Evolutionary conservation across 1,284 basidiomycete species (phyloP).

Genomic region (Lentinula novae-zelandiae): DNA sequence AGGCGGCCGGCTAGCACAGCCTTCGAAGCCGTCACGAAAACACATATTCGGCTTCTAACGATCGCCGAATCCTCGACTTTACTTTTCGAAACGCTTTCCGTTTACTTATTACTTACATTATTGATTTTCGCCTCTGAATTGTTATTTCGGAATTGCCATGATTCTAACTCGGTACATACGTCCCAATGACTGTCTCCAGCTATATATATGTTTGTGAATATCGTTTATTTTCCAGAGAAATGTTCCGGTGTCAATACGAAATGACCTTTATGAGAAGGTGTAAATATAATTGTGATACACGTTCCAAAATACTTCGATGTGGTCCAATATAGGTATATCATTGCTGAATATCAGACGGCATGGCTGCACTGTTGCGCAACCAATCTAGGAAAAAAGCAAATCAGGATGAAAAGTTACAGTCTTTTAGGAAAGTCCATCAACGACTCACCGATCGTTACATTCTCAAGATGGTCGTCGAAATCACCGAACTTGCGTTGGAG

Average conservation of each 20-base stretch:
- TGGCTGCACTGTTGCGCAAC: slow-evolving; percentile 51
- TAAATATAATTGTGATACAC: too few relatives aligned
- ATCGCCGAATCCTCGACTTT: too few relatives aligned
- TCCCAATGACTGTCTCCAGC: too few relatives aligned
- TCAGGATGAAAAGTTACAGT: not conserved
- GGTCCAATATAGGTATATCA: not conserved
- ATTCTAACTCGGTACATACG: not conserved
- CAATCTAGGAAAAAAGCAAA: slow-evolving; percentile 38
- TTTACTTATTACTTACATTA: not conserved
- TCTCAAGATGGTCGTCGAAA: slow-evolving; percentile 77
- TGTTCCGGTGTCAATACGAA: too few relatives aligned
- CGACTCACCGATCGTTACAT: slow-evolving; percentile 53
- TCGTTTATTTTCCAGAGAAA: too few relatives aligned
- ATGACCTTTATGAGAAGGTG: too few relatives aligned
- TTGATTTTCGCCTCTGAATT: not conserved
- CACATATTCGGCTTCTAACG: too few relatives aligned
- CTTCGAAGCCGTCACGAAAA: too few relatives aligned
- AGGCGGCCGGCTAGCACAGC: too few relatives aligned
- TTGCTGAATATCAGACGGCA: slow-evolving; percentile 25
- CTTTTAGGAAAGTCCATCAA: not conserved
- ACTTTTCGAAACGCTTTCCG: too few relatives aligned
- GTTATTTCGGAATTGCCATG: not conserved
- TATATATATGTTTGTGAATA: too few relatives aligned
- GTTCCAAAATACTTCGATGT: too few relatives aligned
- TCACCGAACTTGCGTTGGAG: slow-evolving; percentile 60